These are phyloP conservation scores for Ceriops zippeliana DNA, from an alignment of 345 rosid species.

Conservation along the genomic window DNA sequence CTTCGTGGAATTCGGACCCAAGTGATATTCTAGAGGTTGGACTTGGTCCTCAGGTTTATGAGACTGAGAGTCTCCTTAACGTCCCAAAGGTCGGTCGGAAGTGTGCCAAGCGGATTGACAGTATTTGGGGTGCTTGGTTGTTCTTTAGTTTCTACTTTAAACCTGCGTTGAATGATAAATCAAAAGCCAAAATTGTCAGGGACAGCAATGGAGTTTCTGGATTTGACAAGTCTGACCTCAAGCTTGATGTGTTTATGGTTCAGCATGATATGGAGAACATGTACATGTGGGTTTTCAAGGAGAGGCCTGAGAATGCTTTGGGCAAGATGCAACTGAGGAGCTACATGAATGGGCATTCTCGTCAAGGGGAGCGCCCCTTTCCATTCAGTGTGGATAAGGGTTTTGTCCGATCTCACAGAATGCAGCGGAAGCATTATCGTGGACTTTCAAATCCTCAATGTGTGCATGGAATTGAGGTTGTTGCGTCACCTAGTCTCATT, in stretches of 20 bases:
- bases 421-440: constrained; percentile 23
- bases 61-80: constrained; percentile 11
- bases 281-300: constrained; percentile 26
- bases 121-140: constrained; percentile 30
- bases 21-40: constrained; percentile 25
- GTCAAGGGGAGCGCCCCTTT: constrained; percentile 25
- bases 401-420: constrained; percentile 22
- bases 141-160: constrained; percentile 28
- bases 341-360: constrained; percentile 25
- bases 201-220: constrained; percentile 18
- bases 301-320: constrained; percentile 23
- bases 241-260: constrained; percentile 19
- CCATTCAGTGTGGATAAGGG: constrained; percentile 17
- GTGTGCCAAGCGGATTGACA: constrained; percentile 24
- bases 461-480: constrained; percentile 25
- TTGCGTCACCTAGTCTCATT: constrained; percentile 15
- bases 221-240: constrained; percentile 19
- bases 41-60: constrained; percentile 18
- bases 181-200: constrained; percentile 17
- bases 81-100: constrained; percentile 18
- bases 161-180: constrained; percentile 25
- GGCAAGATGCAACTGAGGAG: constrained; percentile 29
- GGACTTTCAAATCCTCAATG: constrained; percentile 27
- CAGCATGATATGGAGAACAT: constrained; percentile 27
- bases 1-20: constrained; percentile 19